Percentiles rank a stretch among this genome's conserved stretches.
phyloP scores from a whole-genome alignment of 2,329 filamentous ascomycete genomes.

The Microdochium paspali region DNA sequence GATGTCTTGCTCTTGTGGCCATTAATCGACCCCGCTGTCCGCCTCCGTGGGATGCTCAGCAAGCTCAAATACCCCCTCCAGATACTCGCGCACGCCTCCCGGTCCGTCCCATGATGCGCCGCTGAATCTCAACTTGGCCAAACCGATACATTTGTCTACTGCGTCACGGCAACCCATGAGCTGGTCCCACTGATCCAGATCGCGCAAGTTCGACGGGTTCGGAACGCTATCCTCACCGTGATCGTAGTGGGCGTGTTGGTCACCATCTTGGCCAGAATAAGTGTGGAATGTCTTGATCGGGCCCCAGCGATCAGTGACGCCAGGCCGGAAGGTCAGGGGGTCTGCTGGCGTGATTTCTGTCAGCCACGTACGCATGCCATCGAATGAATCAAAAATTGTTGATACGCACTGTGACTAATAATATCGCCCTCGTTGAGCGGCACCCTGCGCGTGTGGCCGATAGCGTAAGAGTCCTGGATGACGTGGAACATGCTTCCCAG shows the following conservation, averaged over 20 bases:
- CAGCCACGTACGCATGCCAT: background rate
- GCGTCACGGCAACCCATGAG: background rate
- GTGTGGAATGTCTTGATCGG: background rate
- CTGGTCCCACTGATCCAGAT: background rate
- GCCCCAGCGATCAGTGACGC: background rate
- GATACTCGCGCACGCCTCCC: background rate
- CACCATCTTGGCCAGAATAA: background rate
- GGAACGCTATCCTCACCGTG: background rate
- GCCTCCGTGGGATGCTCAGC: background rate
- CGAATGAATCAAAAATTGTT: background rate
- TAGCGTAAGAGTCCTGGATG: conserved; percentile 8
- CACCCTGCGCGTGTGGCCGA: conserved; percentile 5
- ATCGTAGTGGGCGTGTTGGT: background rate
- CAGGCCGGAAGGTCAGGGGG: background rate
- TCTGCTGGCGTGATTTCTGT: background rate
- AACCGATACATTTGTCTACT: background rate
- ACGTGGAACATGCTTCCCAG: conserved; percentile 6
- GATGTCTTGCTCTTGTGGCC: background rate
- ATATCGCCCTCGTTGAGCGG: conserved; percentile 1
- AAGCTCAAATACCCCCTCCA: background rate
- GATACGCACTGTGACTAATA: background rate
- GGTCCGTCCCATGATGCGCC: background rate
- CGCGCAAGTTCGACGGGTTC: background rate
- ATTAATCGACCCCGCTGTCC: background rate
- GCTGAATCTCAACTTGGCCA: background rate